phyloP scores from a whole-genome alignment of 2,329 filamentous ascomycete genomes.

The Thielaviopsis populi region DNA sequence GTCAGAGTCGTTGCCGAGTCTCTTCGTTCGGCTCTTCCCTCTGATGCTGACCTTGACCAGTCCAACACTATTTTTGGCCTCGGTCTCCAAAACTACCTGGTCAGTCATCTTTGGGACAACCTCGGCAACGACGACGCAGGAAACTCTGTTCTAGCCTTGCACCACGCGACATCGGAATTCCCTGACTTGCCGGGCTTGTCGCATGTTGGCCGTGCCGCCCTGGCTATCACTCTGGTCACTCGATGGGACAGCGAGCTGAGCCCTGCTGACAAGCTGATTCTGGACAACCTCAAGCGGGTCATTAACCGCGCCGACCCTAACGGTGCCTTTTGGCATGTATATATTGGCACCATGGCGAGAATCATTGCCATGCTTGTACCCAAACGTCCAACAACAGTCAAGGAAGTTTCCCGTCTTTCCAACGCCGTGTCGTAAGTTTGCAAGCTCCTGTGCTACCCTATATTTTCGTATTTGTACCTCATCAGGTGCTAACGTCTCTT shows the following conservation, averaged over 20 bases:
- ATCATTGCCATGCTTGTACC: conserved; percentile 31
- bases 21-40: conserved; percentile 31
- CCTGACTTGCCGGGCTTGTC: conserved; percentile 57
- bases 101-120: conserved; percentile 36
- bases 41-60: conserved; percentile 22
- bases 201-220: conserved; percentile 53
- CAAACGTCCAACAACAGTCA: conserved; percentile 26
- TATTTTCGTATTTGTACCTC: too few species aligned
- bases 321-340: conserved; percentile 38
- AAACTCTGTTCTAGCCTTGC: conserved; percentile 55
- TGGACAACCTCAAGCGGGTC: conserved; percentile 30
- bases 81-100: conserved; percentile 32
- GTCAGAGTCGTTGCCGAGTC: conserved; percentile 27
- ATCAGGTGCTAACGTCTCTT: background rate
- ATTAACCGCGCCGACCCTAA: conserved; percentile 26
- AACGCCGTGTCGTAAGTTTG: conserved; percentile 28
- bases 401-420: conserved; percentile 21
- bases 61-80: conserved; percentile 29
- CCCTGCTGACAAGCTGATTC: conserved; percentile 32
- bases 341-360: conserved; percentile 34
- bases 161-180: conserved; percentile 53
- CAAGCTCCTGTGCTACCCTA: background rate
- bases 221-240: conserved; percentile 57
- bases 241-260: conserved; percentile 54
- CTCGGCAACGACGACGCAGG: conserved; percentile 34